Evolutionary conservation across 2,329 filamentous ascomycete species (phyloP).

Genomic region (Talaromyces rugulosus): DNA sequence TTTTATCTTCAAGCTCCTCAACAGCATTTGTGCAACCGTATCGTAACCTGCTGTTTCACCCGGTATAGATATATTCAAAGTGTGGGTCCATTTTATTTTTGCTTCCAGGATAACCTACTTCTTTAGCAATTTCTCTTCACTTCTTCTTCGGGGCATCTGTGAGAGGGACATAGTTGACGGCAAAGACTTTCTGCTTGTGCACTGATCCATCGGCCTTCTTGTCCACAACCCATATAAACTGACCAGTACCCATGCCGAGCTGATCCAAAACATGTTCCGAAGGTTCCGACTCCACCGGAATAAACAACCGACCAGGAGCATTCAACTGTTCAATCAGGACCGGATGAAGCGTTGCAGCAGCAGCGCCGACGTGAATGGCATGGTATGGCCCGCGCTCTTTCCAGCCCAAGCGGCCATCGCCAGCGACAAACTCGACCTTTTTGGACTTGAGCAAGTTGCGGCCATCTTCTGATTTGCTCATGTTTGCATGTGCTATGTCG

Average conservation of each 20-base stretch:
- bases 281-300: constrained; percentile 54
- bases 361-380: constrained; percentile 92
- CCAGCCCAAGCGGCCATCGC: constrained; percentile 69
- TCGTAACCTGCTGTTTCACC: neutral
- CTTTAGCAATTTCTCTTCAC: neutral
- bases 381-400: constrained; percentile 65
- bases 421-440: constrained; percentile 67
- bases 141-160: constrained; percentile 48
- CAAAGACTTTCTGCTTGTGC: constrained; percentile 54
- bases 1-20: neutral
- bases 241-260: constrained; percentile 31
- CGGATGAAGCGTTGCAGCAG: constrained; percentile 68
- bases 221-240: constrained; percentile 62
- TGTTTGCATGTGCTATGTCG: constrained; percentile 61
- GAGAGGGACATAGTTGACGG: constrained; percentile 61
- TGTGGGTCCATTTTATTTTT: neutral
- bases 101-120: neutral
- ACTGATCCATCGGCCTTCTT: constrained; percentile 58
- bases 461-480: constrained; percentile 60
- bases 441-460: constrained; percentile 58
- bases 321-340: constrained; percentile 73
- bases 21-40: neutral
- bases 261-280: constrained; percentile 19
- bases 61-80: neutral
- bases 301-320: constrained; percentile 68